Percentiles rank a stretch among this genome's conserved stretches.
These are phyloP conservation scores for Aureobasidium uvarum DNA, from an alignment of 2,329 filamentous ascomycete genomes.

Conservation along the genomic window DNA sequence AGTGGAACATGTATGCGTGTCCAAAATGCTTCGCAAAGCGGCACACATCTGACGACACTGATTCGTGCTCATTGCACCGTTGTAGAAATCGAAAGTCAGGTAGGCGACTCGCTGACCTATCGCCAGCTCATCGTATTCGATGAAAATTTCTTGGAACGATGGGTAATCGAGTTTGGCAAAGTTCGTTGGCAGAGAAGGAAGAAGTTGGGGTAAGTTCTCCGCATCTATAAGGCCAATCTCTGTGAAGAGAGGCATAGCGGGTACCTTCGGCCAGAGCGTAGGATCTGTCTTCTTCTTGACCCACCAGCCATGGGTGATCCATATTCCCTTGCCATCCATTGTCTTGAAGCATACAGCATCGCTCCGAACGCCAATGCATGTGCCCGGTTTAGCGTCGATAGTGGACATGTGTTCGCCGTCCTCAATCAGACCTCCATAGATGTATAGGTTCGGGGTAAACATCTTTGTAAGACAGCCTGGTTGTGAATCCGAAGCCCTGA, in stretches of 20 bases:
- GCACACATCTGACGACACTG: constrained; percentile 43
- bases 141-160: constrained; percentile 45
- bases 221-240: constrained; percentile 39
- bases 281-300: constrained; percentile 42
- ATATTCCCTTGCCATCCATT: constrained; percentile 43
- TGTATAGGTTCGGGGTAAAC: constrained; percentile 42
- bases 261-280: constrained; percentile 46
- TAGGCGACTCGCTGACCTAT: constrained; percentile 39
- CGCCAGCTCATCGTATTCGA: constrained; percentile 40
- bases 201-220: constrained; percentile 28
- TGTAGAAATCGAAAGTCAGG: constrained; percentile 48
- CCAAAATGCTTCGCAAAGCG: constrained; percentile 41
- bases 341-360: constrained; percentile 41
- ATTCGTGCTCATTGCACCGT: constrained; percentile 46
- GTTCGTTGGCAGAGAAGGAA: constrained; percentile 31
- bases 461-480: constrained; percentile 44
- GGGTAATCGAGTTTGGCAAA: constrained; percentile 36
- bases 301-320: constrained; percentile 45
- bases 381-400: constrained; percentile 32
- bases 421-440: constrained; percentile 47
- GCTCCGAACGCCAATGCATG: constrained; percentile 41
- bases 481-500: constrained; percentile 46
- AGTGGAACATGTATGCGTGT: constrained; percentile 33
- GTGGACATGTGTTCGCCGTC: constrained; percentile 30
- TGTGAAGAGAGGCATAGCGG: constrained; percentile 40